Percentiles rank a stretch among this genome's conserved stretches.
Evolutionary conservation across 2,329 filamentous ascomycete species (phyloP).

Genomic region (Exophiala sideris): DNA sequence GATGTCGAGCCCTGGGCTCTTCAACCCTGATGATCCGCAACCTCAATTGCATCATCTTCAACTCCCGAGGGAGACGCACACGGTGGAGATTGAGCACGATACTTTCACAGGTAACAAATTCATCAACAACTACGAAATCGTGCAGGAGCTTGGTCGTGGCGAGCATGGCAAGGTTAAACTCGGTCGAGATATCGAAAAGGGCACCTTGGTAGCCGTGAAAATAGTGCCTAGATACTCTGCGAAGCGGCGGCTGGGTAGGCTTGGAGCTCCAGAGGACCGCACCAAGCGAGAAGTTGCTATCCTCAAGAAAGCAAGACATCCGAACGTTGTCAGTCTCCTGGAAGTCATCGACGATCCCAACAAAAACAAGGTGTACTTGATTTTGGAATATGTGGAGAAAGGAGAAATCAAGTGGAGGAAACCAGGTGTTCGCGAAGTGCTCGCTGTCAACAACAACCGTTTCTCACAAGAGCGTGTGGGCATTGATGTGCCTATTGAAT

Average conservation of each 20-base stretch:
- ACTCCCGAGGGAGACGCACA: slow-evolving; percentile 81
- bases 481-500: slow-evolving; percentile 63
- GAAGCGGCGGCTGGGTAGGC: slow-evolving; percentile 78
- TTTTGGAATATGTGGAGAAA: slow-evolving; percentile 89
- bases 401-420: slow-evolving; percentile 94
- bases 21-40: slow-evolving; percentile 39
- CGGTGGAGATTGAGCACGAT: slow-evolving; percentile 86
- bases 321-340: slow-evolving; percentile 91
- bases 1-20: slow-evolving; percentile 46
- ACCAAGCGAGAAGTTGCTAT: slow-evolving; percentile 97
- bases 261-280: slow-evolving; percentile 65
- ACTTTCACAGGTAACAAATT: slow-evolving; percentile 85
- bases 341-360: slow-evolving; percentile 98
- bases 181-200: slow-evolving; percentile 72
- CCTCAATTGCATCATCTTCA: slow-evolving; percentile 70
- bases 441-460: slow-evolving; percentile 74
- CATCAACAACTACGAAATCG: slow-evolving; percentile 97
- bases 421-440: slow-evolving; percentile 79
- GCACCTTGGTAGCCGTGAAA: slow-evolving; percentile 89
- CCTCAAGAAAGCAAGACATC: slow-evolving; percentile 93
- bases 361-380: slow-evolving; percentile 96
- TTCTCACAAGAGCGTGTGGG: slow-evolving; percentile 73
- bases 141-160: slow-evolving; percentile 91
- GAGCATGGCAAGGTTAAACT: slow-evolving; percentile 98
- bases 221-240: slow-evolving; percentile 96